Base-by-base conservation (phyloP, 2,329 filamentous ascomycete genomes). In the Thyridium curvatum region DNA sequence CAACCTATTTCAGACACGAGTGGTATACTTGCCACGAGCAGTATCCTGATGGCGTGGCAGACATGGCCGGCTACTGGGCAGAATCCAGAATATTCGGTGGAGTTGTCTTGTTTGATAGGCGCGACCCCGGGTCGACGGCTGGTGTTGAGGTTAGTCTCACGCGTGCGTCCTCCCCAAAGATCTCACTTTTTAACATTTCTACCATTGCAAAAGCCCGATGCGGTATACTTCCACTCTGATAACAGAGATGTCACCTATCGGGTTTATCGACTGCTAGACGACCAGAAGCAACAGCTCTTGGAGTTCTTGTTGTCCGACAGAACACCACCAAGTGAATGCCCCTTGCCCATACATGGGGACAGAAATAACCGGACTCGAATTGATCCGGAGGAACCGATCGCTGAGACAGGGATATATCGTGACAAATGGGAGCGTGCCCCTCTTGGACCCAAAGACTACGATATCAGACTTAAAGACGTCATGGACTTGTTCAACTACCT, bases 31-130 rank as follows among this genome's bases (percentile, higher is more conserved):
- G 10, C 10, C 21, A 10, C 21, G 21, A 26, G 21, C 16, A 37
- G 21, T 47, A 47, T 28, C 41, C 44, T 12, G 15, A 44, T 9
- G 46, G 42, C 15, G 32, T 47, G 8, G 46, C 38, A 8, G 46
- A 50, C 30, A 39, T 46, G 34, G 40, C 45, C 1, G 54, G 52
- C 3, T 57, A 49, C 41, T 56, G 53, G 54, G 52, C 52, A 7
- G 54, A 56, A 32, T 37, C 39, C 14, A 47, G 48, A 16, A 53
- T 56, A 30, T 41, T 57, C 12, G 53, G 54, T 12, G 54, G 54
- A n/a, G 54, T 58, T 2, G 43, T 50, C 0, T 31, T 56, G 4
- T 58, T 58, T 32, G 51, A 56, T 32, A 41, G 54, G 18, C 21
- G 21, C 6, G 21, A 26, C 6, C 21, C 21, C 6, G 21, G 10